Conservation (phyloP, 306 rosid genomes). For the Rosa chinensis region DNA sequence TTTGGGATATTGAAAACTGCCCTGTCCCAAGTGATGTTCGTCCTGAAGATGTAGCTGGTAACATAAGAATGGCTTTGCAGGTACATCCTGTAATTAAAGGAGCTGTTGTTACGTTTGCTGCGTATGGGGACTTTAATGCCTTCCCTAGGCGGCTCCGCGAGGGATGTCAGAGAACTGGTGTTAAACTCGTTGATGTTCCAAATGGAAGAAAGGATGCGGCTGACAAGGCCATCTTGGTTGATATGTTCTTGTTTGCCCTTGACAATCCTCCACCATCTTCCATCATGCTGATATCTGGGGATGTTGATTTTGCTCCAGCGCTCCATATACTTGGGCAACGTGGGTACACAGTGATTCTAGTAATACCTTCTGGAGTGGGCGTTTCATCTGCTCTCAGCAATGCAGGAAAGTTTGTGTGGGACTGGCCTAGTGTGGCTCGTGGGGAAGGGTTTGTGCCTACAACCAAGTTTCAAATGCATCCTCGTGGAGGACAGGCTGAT, state of each 20-base stretch:
- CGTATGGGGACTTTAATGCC: conserved; percentile 91
- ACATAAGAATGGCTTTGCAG: conserved; percentile 91
- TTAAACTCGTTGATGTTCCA: conserved; percentile 89
- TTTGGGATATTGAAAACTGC: conserved; percentile 98
- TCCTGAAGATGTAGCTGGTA: conserved; percentile 90
- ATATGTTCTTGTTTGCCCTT: conserved; percentile 97
- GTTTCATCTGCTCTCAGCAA: conserved; percentile 93
- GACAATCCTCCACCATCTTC: conserved; percentile 98
- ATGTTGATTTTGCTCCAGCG: conserved; percentile 93
- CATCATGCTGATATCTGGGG: conserved; percentile 93
- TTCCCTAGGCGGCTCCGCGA: conserved; percentile 90
- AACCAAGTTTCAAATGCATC: conserved; percentile 49
- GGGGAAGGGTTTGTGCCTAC: conserved; percentile 90
- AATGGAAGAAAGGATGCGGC: conserved; percentile 99
- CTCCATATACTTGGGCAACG: conserved; percentile 98
- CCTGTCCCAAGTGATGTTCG: conserved; percentile 95
- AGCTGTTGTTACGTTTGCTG: conserved; percentile 80
- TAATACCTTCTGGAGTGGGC: conserved; percentile 83
- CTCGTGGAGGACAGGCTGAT: conserved; percentile 53
- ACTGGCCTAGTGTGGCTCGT: conserved; percentile 92
- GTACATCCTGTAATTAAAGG: conserved; percentile 90
- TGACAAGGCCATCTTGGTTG: conserved; percentile 95
- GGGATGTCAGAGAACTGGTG: conserved; percentile 99
- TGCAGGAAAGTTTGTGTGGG: conserved; percentile 99
- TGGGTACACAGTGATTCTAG: conserved; percentile 86